Evolutionary conservation across 306 rosid genomes (phyloP).

Genomic region (Nissolia schottii): DNA sequence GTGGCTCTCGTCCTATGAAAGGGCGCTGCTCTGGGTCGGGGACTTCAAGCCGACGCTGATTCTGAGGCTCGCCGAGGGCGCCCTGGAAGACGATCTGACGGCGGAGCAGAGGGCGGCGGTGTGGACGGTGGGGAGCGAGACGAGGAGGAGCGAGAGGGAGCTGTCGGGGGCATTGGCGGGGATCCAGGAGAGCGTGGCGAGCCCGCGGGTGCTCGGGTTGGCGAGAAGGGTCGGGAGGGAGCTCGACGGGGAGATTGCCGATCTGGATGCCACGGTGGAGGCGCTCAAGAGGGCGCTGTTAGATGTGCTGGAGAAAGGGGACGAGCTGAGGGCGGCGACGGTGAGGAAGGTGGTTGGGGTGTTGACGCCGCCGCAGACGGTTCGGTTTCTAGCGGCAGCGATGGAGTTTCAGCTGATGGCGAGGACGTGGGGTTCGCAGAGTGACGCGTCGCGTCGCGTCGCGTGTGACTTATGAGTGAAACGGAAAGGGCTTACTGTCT

Average conservation of each 20-base stretch:
- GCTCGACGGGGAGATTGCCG: background rate
- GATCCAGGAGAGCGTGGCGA: slow-evolving; percentile 13
- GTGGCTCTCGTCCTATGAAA: no score
- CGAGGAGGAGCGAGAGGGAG: background rate
- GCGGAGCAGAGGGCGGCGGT: background rate
- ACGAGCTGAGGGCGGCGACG: slow-evolving; percentile 18
- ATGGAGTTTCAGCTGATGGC: slow-evolving; percentile 27
- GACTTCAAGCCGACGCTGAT: no score
- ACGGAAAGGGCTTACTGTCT: no score
- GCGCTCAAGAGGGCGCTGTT: slow-evolving; percentile 23
- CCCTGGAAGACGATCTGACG: background rate
- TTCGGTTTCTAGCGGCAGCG: slow-evolving; percentile 33
- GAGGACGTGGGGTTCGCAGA: slow-evolving; percentile 21
- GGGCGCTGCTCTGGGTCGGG: no score
- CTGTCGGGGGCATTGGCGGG: background rate
- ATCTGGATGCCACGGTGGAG: slow-evolving; percentile 19
- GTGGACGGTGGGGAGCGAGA: background rate
- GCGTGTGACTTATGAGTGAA: no score
- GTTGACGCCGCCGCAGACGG: slow-evolving; percentile 27
- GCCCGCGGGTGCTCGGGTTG: background rate
- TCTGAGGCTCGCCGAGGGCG: background rate
- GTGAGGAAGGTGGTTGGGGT: slow-evolving; percentile 32
- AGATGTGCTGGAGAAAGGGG: slow-evolving; percentile 17
- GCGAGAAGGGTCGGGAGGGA: background rate
- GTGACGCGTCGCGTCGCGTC: background rate